Evolutionary conservation across 2,329 filamentous ascomycete species (phyloP).

Genomic region (Xylariomycetidae sp.): DNA sequence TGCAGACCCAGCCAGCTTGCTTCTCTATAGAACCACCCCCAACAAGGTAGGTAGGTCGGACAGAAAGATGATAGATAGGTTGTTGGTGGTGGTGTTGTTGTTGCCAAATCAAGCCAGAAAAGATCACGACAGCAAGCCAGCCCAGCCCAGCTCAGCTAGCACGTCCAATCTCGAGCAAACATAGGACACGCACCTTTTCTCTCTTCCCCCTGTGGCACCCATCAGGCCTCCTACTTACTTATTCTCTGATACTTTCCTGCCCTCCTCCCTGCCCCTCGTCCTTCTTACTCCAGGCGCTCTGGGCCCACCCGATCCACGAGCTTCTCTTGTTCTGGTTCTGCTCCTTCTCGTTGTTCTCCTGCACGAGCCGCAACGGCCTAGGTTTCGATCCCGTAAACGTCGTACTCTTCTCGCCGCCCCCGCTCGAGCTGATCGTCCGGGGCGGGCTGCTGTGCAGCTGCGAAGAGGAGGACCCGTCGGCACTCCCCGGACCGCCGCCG

Average conservation of each 20-base stretch:
- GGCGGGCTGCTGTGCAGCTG: constrained; percentile 55
- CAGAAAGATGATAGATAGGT: too few species aligned
- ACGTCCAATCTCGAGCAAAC: too few species aligned
- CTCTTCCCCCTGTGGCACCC: too few species aligned
- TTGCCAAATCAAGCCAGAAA: too few species aligned
- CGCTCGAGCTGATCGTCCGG: constrained; percentile 30
- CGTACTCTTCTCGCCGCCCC: constrained; percentile 47
- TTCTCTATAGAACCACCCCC: too few species aligned
- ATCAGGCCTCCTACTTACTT: too few species aligned
- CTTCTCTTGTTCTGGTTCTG: constrained; percentile 51
- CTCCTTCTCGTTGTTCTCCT: constrained; percentile 61
- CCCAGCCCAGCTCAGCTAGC: too few species aligned
- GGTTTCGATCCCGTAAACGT: constrained; percentile 69
- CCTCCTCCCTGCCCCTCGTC: constrained; percentile 33
- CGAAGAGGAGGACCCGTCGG: constrained; percentile 44
- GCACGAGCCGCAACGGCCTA: constrained; percentile 79
- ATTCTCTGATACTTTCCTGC: constrained; percentile 12
- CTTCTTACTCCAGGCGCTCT: constrained; percentile 39
- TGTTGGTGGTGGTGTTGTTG: too few species aligned
- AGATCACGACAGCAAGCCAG: too few species aligned
- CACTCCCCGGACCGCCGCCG: constrained; percentile 61
- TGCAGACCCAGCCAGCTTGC: too few species aligned
- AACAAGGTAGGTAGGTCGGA: too few species aligned
- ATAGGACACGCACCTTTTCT: too few species aligned
- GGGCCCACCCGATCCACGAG: constrained; percentile 62